Conservation (phyloP, 1,139 yeast genomes). For the Geotrichum klebahnii region DNA sequence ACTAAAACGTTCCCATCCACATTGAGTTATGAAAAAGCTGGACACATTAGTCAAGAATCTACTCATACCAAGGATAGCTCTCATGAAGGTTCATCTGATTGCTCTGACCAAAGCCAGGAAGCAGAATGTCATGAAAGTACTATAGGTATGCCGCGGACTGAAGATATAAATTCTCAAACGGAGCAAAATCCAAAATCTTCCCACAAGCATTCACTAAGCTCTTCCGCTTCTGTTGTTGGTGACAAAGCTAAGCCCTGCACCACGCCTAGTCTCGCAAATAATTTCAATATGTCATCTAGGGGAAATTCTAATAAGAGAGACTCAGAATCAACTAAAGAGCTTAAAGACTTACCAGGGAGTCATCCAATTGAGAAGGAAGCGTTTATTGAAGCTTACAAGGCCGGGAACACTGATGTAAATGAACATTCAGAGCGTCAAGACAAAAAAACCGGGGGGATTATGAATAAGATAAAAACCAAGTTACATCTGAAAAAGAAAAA, state of each 20-base stretch:
- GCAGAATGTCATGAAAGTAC: no score
- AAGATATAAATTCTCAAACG: no score
- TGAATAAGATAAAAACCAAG: constrained; percentile 1
- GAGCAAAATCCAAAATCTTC: no score
- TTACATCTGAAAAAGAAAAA: background rate
- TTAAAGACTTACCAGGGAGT: constrained; percentile 2
- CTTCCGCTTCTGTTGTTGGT: constrained; percentile 14
- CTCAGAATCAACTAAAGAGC: background rate
- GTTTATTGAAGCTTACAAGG: constrained; percentile 11
- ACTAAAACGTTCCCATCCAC: no score
- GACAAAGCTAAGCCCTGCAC: background rate
- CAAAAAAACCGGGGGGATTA: background rate
- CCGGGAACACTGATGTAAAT: constrained; percentile 15
- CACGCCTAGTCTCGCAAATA: background rate
- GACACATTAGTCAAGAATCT: no score
- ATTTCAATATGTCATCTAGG: background rate
- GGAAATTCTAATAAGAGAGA: no score
- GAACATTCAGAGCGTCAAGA: background rate
- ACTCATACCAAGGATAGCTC: no score
- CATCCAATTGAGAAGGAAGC: constrained; percentile 16
- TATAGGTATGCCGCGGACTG: no score
- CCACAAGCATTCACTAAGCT: background rate
- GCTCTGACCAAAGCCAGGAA: no score
- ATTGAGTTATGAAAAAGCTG: no score
- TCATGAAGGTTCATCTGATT: no score